Evolutionary conservation across 495 filamentous ascomycete species (phyloP).

Genomic region (Platismatia glauca): DNA sequence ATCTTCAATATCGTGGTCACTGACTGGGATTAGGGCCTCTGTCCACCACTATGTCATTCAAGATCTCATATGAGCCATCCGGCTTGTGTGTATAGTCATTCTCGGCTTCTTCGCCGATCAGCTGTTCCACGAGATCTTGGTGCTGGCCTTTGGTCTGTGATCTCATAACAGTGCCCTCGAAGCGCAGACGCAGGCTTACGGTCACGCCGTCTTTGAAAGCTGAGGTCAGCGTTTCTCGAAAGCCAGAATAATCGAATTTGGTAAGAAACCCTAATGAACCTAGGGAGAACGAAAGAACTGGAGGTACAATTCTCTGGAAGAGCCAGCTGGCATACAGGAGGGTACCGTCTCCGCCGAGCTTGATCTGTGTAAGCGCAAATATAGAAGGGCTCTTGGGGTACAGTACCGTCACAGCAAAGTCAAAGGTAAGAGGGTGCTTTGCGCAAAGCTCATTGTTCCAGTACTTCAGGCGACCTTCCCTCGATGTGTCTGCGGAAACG

Average conservation of each 20-base stretch:
- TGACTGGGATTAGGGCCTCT: constrained; percentile 81
- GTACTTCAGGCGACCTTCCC: constrained; percentile 56
- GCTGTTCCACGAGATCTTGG: constrained; percentile 76
- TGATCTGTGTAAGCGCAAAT: constrained; percentile 9
- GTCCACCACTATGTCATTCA: constrained; percentile 90
- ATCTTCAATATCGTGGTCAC: constrained; percentile 21
- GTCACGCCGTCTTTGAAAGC: constrained; percentile 78
- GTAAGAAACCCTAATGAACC: constrained; percentile 93
- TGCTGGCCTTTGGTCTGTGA: constrained; percentile 42
- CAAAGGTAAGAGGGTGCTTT: constrained; percentile 74
- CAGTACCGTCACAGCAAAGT: constrained; percentile 71
- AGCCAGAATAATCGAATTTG: constrained; percentile 82
- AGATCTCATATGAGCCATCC: constrained; percentile 72
- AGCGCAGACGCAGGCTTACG: constrained; percentile 78
- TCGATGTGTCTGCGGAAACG: constrained; percentile 45
- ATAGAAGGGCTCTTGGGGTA: neutral
- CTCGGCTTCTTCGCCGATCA: constrained; percentile 75
- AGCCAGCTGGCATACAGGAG: constrained; percentile 94
- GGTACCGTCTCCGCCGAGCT: constrained; percentile 91
- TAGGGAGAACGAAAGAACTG: constrained; percentile 81
- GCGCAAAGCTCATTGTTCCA: constrained; percentile 76
- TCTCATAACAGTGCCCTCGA: constrained; percentile 93
- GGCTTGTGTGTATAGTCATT: constrained; percentile 74
- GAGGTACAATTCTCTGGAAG: constrained; percentile 93
- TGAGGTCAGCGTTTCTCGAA: constrained; percentile 56